A percentile compares a stretch with the other conserved stretches of the same genome.
These are phyloP conservation scores for Pyricularia pennisetigena DNA, from an alignment of 2,329 filamentous ascomycete genomes.

Conservation along the genomic window DNA sequence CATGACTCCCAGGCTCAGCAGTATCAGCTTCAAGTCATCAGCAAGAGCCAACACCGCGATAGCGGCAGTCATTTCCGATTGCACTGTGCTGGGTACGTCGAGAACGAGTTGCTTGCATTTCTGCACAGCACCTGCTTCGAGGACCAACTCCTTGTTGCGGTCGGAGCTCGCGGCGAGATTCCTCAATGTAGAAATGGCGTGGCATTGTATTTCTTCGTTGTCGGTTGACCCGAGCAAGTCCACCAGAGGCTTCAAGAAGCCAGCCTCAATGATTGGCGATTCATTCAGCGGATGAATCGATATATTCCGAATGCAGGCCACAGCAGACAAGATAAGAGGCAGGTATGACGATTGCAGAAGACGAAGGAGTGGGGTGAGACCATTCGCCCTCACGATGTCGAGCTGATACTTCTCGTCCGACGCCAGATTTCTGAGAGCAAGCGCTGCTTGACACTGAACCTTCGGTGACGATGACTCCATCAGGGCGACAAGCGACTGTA, in stretches of 20 bases:
- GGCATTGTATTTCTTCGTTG: slow-evolving; percentile 98
- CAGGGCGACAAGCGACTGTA: slow-evolving; percentile 86
- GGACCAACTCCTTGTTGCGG: slow-evolving; percentile 92
- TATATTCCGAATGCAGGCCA: slow-evolving; percentile 97
- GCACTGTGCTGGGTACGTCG: slow-evolving; percentile 85
- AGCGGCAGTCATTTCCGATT: slow-evolving; percentile 99
- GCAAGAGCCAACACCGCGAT: slow-evolving; percentile 93
- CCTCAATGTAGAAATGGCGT: slow-evolving; percentile 91
- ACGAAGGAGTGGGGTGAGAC: slow-evolving; percentile 74
- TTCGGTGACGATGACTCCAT: slow-evolving; percentile 98
- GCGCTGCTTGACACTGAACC: slow-evolving; percentile 92
- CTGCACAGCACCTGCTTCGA: slow-evolving; percentile 92
- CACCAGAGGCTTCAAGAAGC: slow-evolving; percentile 87
- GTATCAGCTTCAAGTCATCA: slow-evolving; percentile 86
- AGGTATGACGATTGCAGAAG: slow-evolving; percentile 93
- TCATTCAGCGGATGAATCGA: slow-evolving; percentile 97
- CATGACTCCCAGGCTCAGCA: slow-evolving; percentile 87
- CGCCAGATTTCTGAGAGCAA: slow-evolving; percentile 87
- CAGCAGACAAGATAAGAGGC: slow-evolving; percentile 89
- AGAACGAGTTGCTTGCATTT: slow-evolving; percentile 97
- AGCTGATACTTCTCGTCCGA: slow-evolving; percentile 99
- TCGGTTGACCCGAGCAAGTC: slow-evolving; percentile 91
- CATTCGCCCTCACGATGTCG: slow-evolving; percentile 86
- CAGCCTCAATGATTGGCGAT: slow-evolving; percentile 95
- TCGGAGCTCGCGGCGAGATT: slow-evolving; percentile 96